Evolutionary conservation across 805 yeast genomes (phyloP).

Genomic region (Clavispora santaluciae): DNA sequence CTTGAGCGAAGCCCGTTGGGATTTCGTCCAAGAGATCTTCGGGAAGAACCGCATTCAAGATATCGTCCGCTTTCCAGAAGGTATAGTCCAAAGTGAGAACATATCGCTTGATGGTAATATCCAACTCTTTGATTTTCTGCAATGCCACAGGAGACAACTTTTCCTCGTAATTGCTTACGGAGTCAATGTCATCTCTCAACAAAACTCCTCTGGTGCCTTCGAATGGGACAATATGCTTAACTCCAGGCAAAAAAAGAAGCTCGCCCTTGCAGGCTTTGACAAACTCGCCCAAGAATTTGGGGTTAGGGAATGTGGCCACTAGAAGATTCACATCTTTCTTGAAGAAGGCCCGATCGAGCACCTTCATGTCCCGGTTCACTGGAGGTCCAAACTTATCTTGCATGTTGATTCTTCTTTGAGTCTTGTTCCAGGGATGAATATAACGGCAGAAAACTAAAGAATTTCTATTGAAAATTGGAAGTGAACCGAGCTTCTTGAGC

Average conservation of each 20-base stretch:
- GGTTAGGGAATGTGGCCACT: slow-evolving; percentile 67
- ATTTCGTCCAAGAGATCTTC: slow-evolving; percentile 60
- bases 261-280: slow-evolving; percentile 55
- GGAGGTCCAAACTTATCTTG: slow-evolving; percentile 54
- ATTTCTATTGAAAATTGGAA: neutral
- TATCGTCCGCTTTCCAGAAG: slow-evolving; percentile 89
- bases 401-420: slow-evolving; percentile 26
- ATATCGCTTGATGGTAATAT: slow-evolving; percentile 48
- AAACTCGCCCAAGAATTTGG: slow-evolving; percentile 54
- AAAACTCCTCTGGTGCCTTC: slow-evolving; percentile 50
- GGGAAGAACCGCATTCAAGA: slow-evolving; percentile 73
- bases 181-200: slow-evolving; percentile 47
- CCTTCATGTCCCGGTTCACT: slow-evolving; percentile 56
- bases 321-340: slow-evolving; percentile 51
- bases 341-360: slow-evolving; percentile 65
- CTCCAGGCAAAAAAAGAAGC: slow-evolving; percentile 63
- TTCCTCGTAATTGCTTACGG: slow-evolving; percentile 30
- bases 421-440: slow-evolving; percentile 17
- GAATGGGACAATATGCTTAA: slow-evolving; percentile 57
- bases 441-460: neutral
- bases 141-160: slow-evolving; percentile 41
- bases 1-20: slow-evolving; percentile 88
- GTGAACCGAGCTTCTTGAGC: neutral
- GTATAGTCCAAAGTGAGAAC: slow-evolving; percentile 58
- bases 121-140: slow-evolving; percentile 42